Percentiles rank a stretch among this genome's conserved stretches.
These are phyloP conservation scores for Neopestalotiopsis sp. DNA, from an alignment of 2,329 filamentous ascomycete species.

Conservation along the genomic window DNA sequence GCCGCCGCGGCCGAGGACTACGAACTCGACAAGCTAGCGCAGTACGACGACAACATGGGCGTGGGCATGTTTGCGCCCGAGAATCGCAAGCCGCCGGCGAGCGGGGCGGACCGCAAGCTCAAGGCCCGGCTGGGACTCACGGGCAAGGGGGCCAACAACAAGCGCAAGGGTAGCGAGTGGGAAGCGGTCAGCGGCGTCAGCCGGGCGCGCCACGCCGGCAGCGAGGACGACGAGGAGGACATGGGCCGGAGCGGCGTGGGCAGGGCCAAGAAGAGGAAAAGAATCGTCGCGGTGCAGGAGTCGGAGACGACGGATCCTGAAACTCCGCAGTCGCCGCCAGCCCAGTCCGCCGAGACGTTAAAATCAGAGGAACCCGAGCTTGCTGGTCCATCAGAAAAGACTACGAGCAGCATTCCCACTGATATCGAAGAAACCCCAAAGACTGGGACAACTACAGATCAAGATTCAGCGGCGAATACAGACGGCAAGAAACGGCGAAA, in stretches of 20 bases:
- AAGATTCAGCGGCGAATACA: conserved; percentile 7
- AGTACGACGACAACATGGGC: conserved; percentile 27
- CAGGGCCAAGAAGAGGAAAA: conserved; percentile 33
- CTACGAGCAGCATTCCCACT: neutral
- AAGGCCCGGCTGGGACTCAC: conserved; percentile 28
- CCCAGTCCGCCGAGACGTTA: neutral
- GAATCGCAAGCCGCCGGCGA: conserved; percentile 25
- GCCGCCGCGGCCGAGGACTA: conserved; percentile 12
- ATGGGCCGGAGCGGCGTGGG: conserved; percentile 37
- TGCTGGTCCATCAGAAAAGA: neutral
- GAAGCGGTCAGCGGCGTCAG: conserved; percentile 23
- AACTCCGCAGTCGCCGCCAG: neutral
- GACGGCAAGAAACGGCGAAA: conserved; percentile 33
- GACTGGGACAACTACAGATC: neutral
- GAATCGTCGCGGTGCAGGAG: neutral
- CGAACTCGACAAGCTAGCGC: conserved; percentile 20
- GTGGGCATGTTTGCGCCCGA: conserved; percentile 23
- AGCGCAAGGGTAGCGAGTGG: conserved; percentile 23
- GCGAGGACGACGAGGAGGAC: conserved; percentile 32
- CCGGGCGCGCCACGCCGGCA: neutral
- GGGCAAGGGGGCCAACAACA: conserved; percentile 2
- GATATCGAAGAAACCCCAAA: neutral
- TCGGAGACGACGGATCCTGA: neutral
- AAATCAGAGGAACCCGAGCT: neutral
- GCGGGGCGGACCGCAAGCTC: conserved; percentile 27